Percentiles rank a stretch among this genome's conserved stretches.
phyloP scores from a whole-genome alignment of 2,329 filamentous ascomycete genomes.

The Leptoxyphium fumago region DNA sequence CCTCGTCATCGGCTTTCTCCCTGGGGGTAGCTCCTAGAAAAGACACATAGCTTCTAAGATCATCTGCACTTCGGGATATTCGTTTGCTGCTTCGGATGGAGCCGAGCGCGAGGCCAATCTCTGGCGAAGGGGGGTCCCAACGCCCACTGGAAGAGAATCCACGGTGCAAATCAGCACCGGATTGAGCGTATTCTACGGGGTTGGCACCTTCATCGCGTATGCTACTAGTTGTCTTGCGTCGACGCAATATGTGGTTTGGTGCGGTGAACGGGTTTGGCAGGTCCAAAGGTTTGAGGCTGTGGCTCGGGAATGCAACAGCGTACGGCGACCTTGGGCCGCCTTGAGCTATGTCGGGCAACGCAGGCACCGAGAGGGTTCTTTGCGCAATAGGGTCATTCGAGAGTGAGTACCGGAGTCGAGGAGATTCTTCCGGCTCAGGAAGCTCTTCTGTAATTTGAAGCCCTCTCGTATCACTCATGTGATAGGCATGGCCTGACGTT shows the following conservation, averaged over 20 bases:
- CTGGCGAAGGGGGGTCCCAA: constrained; percentile 2
- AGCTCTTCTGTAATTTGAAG: neutral
- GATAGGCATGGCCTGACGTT: neutral
- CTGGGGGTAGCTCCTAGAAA: constrained; percentile 9
- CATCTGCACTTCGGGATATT: constrained; percentile 21
- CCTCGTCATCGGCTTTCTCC: constrained; percentile 22
- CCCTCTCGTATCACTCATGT: neutral
- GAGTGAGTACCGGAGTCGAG: neutral
- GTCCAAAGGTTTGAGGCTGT: constrained; percentile 21
- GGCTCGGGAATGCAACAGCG: constrained; percentile 23
- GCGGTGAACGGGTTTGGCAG: constrained; percentile 19
- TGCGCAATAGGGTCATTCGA: constrained; percentile 3
- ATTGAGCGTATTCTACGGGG: neutral
- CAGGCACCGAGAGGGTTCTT: constrained; percentile 11
- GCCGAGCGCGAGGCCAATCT: constrained; percentile 7
- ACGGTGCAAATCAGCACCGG: neutral
- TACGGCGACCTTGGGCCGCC: constrained; percentile 16
- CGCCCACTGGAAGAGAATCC: neutral
- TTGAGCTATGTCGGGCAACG: constrained; percentile 3
- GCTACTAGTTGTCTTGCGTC: constrained; percentile 20
- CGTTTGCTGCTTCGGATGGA: constrained; percentile 14
- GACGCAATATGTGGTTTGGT: constrained; percentile 11
- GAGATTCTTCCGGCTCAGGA: constrained; percentile 1
- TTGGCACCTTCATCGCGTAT: neutral
- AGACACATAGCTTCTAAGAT: constrained; percentile 11